Evolutionary conservation across 208 protist genomes (phyloP), one percentile per base, ranked within the genome.

Genomic region (Lotmaria passim): DNA sequence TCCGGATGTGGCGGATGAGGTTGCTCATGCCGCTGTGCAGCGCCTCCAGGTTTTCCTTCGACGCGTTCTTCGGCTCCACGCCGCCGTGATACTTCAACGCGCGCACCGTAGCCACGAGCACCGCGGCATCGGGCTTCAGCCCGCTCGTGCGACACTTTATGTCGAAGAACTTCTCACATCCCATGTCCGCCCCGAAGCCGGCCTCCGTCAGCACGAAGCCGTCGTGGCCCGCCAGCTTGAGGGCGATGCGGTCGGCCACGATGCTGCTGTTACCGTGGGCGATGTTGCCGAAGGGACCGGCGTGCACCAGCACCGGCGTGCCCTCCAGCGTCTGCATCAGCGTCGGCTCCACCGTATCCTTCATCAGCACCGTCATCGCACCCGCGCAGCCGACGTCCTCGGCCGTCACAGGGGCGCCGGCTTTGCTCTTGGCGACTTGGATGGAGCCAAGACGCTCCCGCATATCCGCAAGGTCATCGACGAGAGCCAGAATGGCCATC

Each of bases 201-300:
- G 96, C 97, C 84, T 99, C 97, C 4, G 97, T 99, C 8, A 99
- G 79, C 53, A 99, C 98, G 63, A 97, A 98, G 57, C 98, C 98
- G 57, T 98, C 87, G 28, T 79, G n/a, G 24, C 97, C 98, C 43
- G 89, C 98, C 1, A 99, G 79, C 91, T 98, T 98, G 1, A 99
- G 85, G 0, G 94, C 98, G 71, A 98, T 94, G 59, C 84, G 80
- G 75, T 99, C 98, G 26, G 98, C 98, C 51, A 99, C 82, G 68
- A 99, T 98, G 61, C 93, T 98, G 53, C 88, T 98, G 85, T 99
- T 99, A 50, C 98, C 98, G 83, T 99, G 98, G 17, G 98, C 98
- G 76, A 99, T 99, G 77, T 99, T 99, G 59, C 98, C 98, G 67
- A 99, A 99, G 12, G 98, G 98, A 44, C 98, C 98, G 15, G 96